Percentiles rank a stretch among this genome's conserved stretches.
Evolutionary conservation across 768 basidiomycete species (phyloP).

Genomic region (Boletus patriciae): DNA sequence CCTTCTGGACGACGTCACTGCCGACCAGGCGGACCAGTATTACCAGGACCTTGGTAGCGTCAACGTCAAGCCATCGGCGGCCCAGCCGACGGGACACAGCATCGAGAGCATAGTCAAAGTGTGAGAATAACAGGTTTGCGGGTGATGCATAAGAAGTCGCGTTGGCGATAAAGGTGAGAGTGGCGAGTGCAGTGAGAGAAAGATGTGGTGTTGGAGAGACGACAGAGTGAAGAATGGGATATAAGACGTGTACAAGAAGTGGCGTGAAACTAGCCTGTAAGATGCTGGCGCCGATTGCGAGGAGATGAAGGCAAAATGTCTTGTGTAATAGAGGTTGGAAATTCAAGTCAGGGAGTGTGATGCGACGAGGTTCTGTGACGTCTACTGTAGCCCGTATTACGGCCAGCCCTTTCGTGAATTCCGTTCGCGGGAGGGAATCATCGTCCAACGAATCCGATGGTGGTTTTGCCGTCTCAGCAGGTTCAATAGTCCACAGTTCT

Average conservation of each 20-base stretch:
- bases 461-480: constrained; percentile 28
- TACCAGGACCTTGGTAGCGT: constrained; percentile 85
- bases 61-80: constrained; percentile 77
- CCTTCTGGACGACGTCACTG: constrained; percentile 79
- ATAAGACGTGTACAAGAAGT: constrained; percentile 75
- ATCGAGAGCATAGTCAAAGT: constrained; percentile 96
- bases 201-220: constrained; percentile 70
- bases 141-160: constrained; percentile 86
- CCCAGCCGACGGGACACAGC: constrained; percentile 83
- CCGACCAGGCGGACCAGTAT: constrained; percentile 88
- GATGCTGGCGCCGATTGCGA: constrained; percentile 71
- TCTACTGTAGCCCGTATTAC: constrained; percentile 59
- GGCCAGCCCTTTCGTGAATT: constrained; percentile 66
- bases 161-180: constrained; percentile 69
- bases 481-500: constrained; percentile 66
- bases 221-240: constrained; percentile 84
- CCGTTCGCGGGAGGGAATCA: constrained; percentile 47
- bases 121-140: constrained; percentile 84
- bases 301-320: constrained; percentile 67
- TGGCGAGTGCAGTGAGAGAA: constrained; percentile 71
- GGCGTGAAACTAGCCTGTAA: constrained; percentile 70
- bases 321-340: constrained; percentile 68
- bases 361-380: constrained; percentile 39
- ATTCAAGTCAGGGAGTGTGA: constrained; percentile 27
- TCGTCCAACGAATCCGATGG: constrained; percentile 13